These are phyloP conservation scores for Aspergillus latus DNA, from an alignment of 2,329 filamentous ascomycete genomes.

Conservation along the genomic window DNA sequence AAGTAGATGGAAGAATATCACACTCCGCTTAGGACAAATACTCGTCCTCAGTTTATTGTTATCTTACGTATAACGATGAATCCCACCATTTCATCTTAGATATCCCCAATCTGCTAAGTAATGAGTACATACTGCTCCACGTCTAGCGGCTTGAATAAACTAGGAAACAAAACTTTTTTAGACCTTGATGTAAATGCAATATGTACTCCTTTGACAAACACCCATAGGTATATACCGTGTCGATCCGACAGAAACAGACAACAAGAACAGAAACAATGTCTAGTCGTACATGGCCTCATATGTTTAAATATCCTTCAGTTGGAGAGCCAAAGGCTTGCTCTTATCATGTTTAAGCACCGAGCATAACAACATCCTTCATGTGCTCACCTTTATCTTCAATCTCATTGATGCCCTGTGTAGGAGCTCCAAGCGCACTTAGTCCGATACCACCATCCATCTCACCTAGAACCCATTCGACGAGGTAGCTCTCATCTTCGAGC, in stretches of 20 bases:
- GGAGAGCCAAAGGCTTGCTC: not conserved
- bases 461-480: slow-evolving; percentile 87
- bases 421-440: slow-evolving; percentile 33
- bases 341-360: slow-evolving; percentile 29
- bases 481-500: slow-evolving; percentile 87
- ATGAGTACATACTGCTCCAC: not conserved
- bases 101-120: not conserved
- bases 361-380: slow-evolving; percentile 43
- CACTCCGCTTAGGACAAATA: not conserved
- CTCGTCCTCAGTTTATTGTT: not conserved
- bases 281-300: slow-evolving; percentile 24
- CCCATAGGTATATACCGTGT: slow-evolving; percentile 15
- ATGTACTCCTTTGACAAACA: slow-evolving; percentile 20
- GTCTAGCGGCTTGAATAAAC: not conserved
- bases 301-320: not conserved
- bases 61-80: not conserved
- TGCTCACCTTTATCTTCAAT: slow-evolving; percentile 25
- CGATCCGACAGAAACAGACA: slow-evolving; percentile 4
- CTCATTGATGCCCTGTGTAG: slow-evolving; percentile 19
- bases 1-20: slow-evolving; percentile 25
- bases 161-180: slow-evolving; percentile 8
- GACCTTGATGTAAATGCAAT: slow-evolving; percentile 20
- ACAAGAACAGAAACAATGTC: slow-evolving; percentile 11
- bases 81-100: too few species aligned
- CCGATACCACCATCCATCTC: slow-evolving; percentile 78